Evolutionary conservation across 2,329 filamentous ascomycete species (phyloP).

Genomic region (Coniochaeta pulveracea): DNA sequence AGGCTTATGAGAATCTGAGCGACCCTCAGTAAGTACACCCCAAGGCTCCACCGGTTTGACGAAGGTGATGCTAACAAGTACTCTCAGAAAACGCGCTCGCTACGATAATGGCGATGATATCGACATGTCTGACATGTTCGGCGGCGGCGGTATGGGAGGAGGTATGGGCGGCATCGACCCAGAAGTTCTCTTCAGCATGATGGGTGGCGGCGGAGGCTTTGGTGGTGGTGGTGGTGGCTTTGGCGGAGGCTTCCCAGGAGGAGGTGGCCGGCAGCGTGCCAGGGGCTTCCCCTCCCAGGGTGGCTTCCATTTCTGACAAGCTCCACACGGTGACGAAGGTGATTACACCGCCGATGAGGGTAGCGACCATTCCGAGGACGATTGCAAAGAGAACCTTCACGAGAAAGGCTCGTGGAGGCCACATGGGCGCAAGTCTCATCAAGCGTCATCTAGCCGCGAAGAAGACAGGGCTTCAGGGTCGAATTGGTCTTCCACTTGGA

Average conservation of each 20-base stretch:
- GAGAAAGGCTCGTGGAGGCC: no score
- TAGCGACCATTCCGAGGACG: neutral
- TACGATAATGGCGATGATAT: slow-evolving; percentile 92
- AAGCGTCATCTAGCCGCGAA: no score
- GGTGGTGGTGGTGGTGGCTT: slow-evolving; percentile 39
- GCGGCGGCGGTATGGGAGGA: slow-evolving; percentile 45
- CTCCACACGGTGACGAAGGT: slow-evolving; percentile 12
- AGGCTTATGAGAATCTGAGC: slow-evolving; percentile 92
- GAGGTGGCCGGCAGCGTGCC: slow-evolving; percentile 7
- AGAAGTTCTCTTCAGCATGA: slow-evolving; percentile 75
- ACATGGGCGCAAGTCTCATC: no score
- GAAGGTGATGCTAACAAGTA: slow-evolving; percentile 21
- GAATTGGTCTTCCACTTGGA: slow-evolving; percentile 10
- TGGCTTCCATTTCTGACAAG: slow-evolving; percentile 40
- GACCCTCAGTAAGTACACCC: slow-evolving; percentile 69
- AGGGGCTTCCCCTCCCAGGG: no score
- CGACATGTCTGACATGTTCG: slow-evolving; percentile 79
- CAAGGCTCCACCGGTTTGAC: neutral
- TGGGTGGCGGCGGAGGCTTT: slow-evolving; percentile 53
- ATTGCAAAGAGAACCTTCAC: no score
- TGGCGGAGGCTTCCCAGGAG: slow-evolving; percentile 35
- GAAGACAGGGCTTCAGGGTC: neutral
- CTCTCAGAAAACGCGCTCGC: slow-evolving; percentile 63
- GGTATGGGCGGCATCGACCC: slow-evolving; percentile 59
- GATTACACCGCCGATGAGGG: neutral